Evolutionary conservation across 805 yeast species (phyloP).

Genomic region (Hanseniaspora valbyensis): DNA sequence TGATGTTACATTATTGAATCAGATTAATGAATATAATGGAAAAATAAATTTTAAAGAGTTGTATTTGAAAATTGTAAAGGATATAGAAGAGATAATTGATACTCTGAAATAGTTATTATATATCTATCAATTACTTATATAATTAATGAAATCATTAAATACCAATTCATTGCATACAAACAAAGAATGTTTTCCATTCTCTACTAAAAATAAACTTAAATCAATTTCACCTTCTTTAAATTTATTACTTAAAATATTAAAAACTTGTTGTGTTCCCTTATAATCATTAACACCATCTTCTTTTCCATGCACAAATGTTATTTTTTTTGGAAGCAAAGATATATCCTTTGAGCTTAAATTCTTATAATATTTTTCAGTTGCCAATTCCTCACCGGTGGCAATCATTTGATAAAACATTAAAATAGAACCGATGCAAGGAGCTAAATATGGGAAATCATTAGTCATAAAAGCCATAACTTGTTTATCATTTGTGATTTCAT

Average conservation of each 20-base stretch:
- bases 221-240: not conserved
- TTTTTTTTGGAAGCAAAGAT: slow-evolving; percentile 30
- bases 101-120: not conserved
- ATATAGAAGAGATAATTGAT: not conserved
- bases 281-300: slow-evolving; percentile 52
- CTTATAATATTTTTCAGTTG: slow-evolving; percentile 29
- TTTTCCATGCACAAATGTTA: slow-evolving; percentile 52
- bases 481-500: slow-evolving; percentile 43
- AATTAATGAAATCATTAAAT: slow-evolving; percentile 1
- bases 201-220: not conserved
- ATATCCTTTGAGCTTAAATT: slow-evolving; percentile 12
- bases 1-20: not conserved
- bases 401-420: slow-evolving; percentile 50
- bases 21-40: not conserved
- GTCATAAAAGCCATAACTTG: slow-evolving; percentile 38
- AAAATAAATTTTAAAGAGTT: not conserved
- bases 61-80: not conserved
- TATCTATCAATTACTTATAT: not conserved
- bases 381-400: slow-evolving; percentile 45
- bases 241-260: slow-evolving; percentile 22
- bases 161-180: slow-evolving; percentile 2
- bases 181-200: slow-evolving; percentile 13
- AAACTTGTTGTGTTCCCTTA: slow-evolving; percentile 37
- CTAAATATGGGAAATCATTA: slow-evolving; percentile 32
- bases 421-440: slow-evolving; percentile 44